Evolutionary conservation across 2,329 filamentous ascomycete genomes (phyloP), one percentile per base, ranked within the genome.

Genomic region (Fusarium udum): DNA sequence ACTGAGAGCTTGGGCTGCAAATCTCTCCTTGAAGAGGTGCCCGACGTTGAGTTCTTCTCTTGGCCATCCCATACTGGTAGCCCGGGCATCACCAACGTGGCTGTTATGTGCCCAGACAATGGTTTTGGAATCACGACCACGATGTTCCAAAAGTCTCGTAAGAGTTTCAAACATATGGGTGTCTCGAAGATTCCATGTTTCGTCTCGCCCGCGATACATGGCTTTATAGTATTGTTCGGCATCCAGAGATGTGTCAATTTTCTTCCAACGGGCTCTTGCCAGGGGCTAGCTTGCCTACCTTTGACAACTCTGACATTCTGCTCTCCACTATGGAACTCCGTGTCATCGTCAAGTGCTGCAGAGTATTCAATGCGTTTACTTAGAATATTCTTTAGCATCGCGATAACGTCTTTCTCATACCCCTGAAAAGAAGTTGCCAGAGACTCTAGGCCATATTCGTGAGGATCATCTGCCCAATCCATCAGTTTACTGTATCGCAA

Each of bases 21-120:
- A 73, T 32, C 24, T 60, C 61, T 63, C 51, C 22, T 73, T 73
- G 42, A 66, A 73, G 14, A 73, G 52, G 34, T 73, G 58, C 12
- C 70, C 58, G 18, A 73, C 58, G 32, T 67, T 73, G 48, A 73
- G 39, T n/a, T 73, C 71, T 18, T 61, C 57, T 28, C 57, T 69
- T 3, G 71, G 55, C 57, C 70, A 73, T 26, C 71, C 67, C 65
- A 73, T 73, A 40, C 61, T 73, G 4, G 70, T 73, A n/a, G 71
- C 58, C 11, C 66, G 61, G 13, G 66, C 70, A 39, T 73, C 69
- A 14, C 66, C 71, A 28, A 71, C 43, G 16, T 73, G 66, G 15
- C 71, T 73, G 40, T 73, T 71, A 37, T 73, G 70, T 31, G 70
- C 66, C 71, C 70, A 73, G 16, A 73, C 61, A 16, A 73, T 71